phyloP scores from a whole-genome alignment of 2,329 filamentous ascomycete species.

The Epichloe aotearoae region DNA sequence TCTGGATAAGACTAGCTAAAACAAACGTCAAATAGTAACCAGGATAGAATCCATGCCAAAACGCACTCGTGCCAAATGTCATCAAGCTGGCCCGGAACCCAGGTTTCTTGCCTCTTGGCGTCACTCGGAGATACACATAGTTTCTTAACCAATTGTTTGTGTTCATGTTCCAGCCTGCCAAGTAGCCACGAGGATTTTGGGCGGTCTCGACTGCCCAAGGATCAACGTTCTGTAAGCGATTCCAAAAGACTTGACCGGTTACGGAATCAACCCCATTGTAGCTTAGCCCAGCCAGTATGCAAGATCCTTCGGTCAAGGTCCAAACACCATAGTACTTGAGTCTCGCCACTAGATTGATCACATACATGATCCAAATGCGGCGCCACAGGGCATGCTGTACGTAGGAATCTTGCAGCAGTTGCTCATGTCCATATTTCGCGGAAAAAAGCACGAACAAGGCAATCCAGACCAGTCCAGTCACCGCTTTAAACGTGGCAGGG shows the following conservation, averaged over 20 bases:
- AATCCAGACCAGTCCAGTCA: conserved; percentile 66
- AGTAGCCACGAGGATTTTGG: conserved; percentile 84
- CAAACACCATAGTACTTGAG: conserved; percentile 97
- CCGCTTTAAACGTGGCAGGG: conserved; percentile 67
- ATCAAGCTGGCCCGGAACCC: conserved; percentile 90
- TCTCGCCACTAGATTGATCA: conserved; percentile 68
- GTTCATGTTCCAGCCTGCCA: conserved; percentile 96
- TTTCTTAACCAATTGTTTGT: conserved; percentile 95
- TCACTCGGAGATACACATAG: conserved; percentile 91
- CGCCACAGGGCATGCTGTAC: conserved; percentile 54
- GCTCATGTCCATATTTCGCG: conserved; percentile 47
- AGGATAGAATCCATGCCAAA: conserved; percentile 97
- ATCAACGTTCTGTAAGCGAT: conserved; percentile 79
- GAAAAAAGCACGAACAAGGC: conserved; percentile 62
- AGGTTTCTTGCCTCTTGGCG: conserved; percentile 87
- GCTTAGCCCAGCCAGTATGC: conserved; percentile 83
- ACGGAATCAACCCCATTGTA: conserved; percentile 84
- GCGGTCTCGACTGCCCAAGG: conserved; percentile 77
- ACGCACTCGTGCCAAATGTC: conserved; percentile 85
- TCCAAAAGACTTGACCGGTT: conserved; percentile 75
- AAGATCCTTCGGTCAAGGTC: conserved; percentile 84
- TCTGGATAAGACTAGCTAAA: conserved; percentile 82
- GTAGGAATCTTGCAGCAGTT: conserved; percentile 54
- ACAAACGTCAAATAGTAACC: conserved; percentile 91
- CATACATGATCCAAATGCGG: conserved; percentile 68